Base-by-base conservation (phyloP, 2,329 filamentous ascomycete species). In the Fusarium sp. region DNA sequence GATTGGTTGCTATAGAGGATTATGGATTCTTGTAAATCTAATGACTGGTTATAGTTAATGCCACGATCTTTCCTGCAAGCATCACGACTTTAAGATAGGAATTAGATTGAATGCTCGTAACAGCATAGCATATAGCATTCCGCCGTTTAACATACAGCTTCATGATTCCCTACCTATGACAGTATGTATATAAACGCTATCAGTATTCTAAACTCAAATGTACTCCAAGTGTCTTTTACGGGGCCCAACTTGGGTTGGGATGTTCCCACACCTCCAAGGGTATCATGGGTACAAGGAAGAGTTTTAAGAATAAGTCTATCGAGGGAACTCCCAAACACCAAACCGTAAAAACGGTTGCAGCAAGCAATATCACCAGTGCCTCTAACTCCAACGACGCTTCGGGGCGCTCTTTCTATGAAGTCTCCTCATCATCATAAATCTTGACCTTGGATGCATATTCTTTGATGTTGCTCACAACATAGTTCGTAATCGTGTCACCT, bases 391-490 rank as follows among this genome's bases (percentile, higher is more conserved):
- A 54, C 55, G 62, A 41, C 34, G 42, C 31, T 59, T 45, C 38
- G 37, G 58, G 67, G 53, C 49, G 12, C 37, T 52, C 49, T 45
- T 36, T 67, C 71, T 72, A 74, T 55, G 64, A 67, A 38, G 47
- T 37, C 26, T 47, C 20, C 67, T 61, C 57, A n/a, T 93, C 89
- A 60, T 96, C 92, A 71, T 88, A 92, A 45, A 98, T 89, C 81
- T 92, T 89, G 28, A 97, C 92, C 73, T 89, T 93, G 34, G 91
- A 90, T 1, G 94, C 89, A 78, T 97, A 97, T 74, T 93, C 87
- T 36, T 80, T 82, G 65, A 99, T 98, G 63, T 92, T 91, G 69
- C 93, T 97, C 54, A 92, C 85, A 23, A 97, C 88, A 46, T 87
- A 89, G 65, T 97, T 89, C 49, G 91, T 83, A 68, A 99, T 95